Evolutionary conservation across 768 basidiomycete species (phyloP).

Genomic region (Leccinum aurantiacum): DNA sequence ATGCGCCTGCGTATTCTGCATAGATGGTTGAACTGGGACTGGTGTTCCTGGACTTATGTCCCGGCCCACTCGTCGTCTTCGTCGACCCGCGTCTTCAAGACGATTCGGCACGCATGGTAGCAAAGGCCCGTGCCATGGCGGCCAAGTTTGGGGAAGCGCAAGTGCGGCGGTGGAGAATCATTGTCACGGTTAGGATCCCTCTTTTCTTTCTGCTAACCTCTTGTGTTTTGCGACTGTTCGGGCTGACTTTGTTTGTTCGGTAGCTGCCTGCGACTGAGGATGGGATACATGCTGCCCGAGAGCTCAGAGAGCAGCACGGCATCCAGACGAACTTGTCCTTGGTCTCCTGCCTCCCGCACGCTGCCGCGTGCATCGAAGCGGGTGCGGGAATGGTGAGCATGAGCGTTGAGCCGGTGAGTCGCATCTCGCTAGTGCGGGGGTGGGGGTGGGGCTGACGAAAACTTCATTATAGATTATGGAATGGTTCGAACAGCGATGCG

Average conservation of each 20-base stretch:
- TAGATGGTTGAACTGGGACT: constrained; percentile 54
- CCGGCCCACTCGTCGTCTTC: constrained; percentile 50
- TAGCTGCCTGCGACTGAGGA: constrained; percentile 60
- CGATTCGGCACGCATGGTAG: constrained; percentile 39
- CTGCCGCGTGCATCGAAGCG: constrained; percentile 54
- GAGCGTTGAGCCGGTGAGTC: constrained; percentile 47
- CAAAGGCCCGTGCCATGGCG: constrained; percentile 42
- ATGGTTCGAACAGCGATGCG: constrained; percentile 39
- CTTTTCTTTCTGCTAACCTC: background rate
- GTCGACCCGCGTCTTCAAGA: constrained; percentile 49
- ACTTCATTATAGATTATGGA: constrained; percentile 37
- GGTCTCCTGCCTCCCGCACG: constrained; percentile 56
- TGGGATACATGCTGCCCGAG: constrained; percentile 49
- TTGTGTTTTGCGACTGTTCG: background rate
- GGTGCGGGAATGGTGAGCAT: constrained; percentile 50
- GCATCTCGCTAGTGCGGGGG: background rate
- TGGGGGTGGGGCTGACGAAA: constrained; percentile 1
- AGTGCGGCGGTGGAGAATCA: constrained; percentile 39
- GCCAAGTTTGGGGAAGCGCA: constrained; percentile 42
- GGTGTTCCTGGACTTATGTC: constrained; percentile 42
- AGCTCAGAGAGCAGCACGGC: constrained; percentile 37
- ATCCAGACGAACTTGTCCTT: constrained; percentile 52
- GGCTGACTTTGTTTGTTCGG: background rate
- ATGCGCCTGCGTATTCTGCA: background rate
- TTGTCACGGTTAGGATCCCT: constrained; percentile 40